Conservation (phyloP, 306 rosid species). For the Gastrolobium bilobum region DNA sequence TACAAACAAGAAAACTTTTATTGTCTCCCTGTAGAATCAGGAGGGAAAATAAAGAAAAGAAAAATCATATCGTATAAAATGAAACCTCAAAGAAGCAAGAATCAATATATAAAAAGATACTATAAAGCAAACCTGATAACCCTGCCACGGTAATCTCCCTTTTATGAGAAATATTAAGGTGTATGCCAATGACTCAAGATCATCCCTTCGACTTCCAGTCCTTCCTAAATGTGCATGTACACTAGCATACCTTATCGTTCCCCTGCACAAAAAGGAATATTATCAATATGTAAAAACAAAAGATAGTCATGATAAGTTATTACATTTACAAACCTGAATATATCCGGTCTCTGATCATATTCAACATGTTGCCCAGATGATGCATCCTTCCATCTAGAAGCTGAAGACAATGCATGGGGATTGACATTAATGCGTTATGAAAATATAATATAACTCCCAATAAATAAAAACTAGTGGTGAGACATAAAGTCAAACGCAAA, state of each 20-base stretch:
- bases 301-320: neutral
- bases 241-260: conserved; percentile 95
- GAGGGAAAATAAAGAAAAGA: neutral
- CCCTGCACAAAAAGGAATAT: conserved; percentile 64
- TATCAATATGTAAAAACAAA: conserved; percentile 29
- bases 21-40: conserved; percentile 84
- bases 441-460: conserved; percentile 30
- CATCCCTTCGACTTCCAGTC: conserved; percentile 95
- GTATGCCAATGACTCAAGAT: conserved; percentile 93
- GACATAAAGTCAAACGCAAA: conserved; percentile 13
- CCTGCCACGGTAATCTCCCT: conserved; percentile 99
- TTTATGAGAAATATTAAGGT: conserved; percentile 88
- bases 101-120: conserved; percentile 33
- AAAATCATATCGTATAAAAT: conserved; percentile 28
- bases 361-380: conserved; percentile 89
- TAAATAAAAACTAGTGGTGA: neutral
- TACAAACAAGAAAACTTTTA: conserved; percentile 94
- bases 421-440: conserved; percentile 23
- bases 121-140: conserved; percentile 75
- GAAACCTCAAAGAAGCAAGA: conserved; percentile 34
- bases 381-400: conserved; percentile 91
- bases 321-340: conserved; percentile 74
- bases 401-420: conserved; percentile 60
- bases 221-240: conserved; percentile 98
- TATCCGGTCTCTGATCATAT: conserved; percentile 96